Evolutionary conservation across 805 yeast species (phyloP), one percentile per base, ranked within the genome.

Genomic region (Cyberlindnera samutprakarnensis): DNA sequence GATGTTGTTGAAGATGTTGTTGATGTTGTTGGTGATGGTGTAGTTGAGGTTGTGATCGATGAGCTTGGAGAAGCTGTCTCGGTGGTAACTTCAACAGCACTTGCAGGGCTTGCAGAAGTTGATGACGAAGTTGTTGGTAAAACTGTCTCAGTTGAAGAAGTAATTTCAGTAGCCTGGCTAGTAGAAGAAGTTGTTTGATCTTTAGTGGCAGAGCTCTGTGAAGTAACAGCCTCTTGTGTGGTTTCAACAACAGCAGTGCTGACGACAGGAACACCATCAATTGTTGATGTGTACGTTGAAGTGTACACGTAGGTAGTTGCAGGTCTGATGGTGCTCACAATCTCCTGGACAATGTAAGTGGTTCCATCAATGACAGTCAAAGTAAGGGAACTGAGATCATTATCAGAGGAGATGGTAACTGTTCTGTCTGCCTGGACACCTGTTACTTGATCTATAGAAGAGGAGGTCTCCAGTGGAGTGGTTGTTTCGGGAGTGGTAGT

Each of bases 391-490:
- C n/a, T n/a, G n/a, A n/a, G n/a, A n/a, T n/a, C n/a, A n/a, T n/a
- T n/a, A n/a, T n/a, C n/a, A n/a, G n/a, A n/a, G n/a, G n/a, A n/a
- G n/a, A 15, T 24, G 20, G 17, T 12, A 9, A 14, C 13, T 27
- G 14, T 25, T 85, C 95, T 96, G 95, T 87, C 28, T n/a, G 33
- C 24, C 15, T 86, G 90, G 39, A 95, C 71, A 32, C 87, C 94
- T 18, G 94, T 9, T 17, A 79, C 61, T 87, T 71, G 62, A 86
- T 95, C 44, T 84, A 72, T 23, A 92, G 81, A 29, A 95, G 95
- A 29, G 6, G 27, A 11, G 95, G 96, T 21, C 95, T 75, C 28
- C 11, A n/a, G n/a, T n/a, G n/a, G n/a, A n/a, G n/a, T n/a, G n/a
- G n/a, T n/a, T 24, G n/a, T 10, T 24, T 74, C 27, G 94, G 95